phyloP scores from a whole-genome alignment of 2,329 filamentous ascomycete genomes.

The Penicillium griseofulvum region DNA sequence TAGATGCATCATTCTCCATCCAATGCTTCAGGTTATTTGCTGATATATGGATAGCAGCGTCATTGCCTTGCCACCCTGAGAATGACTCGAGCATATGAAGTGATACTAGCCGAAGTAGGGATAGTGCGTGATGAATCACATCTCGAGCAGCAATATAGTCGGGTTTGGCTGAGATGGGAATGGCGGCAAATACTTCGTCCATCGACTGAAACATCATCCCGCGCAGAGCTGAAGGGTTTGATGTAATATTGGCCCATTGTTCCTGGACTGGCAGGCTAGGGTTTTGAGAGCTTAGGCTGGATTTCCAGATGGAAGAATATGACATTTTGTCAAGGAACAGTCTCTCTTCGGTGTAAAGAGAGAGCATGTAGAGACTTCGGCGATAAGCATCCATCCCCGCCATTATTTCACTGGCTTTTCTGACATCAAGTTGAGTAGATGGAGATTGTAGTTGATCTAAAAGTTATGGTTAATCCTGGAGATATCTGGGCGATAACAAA shows the following conservation, averaged over 20 bases:
- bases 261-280: neutral
- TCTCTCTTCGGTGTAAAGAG: slow-evolving; percentile 1
- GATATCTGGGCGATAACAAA: neutral
- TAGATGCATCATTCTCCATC: neutral
- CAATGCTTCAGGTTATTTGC: neutral
- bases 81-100: neutral
- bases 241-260: neutral
- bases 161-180: neutral
- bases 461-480: neutral
- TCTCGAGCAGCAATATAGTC: slow-evolving; percentile 1
- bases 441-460: neutral
- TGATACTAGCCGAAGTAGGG: neutral
- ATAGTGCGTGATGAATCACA: neutral
- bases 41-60: neutral
- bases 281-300: neutral
- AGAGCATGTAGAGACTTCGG: slow-evolving; percentile 1
- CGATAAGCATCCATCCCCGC: neutral
- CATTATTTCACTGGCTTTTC: neutral
- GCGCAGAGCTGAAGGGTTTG: neutral
- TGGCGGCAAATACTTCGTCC: neutral
- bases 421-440: neutral
- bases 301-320: slow-evolving; percentile 1
- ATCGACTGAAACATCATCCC: neutral
- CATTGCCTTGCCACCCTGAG: neutral
- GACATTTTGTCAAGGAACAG: slow-evolving; percentile 2